Conservation (phyloP, 495 filamentous ascomycete genomes). For the Talaromyces adpressus region DNA sequence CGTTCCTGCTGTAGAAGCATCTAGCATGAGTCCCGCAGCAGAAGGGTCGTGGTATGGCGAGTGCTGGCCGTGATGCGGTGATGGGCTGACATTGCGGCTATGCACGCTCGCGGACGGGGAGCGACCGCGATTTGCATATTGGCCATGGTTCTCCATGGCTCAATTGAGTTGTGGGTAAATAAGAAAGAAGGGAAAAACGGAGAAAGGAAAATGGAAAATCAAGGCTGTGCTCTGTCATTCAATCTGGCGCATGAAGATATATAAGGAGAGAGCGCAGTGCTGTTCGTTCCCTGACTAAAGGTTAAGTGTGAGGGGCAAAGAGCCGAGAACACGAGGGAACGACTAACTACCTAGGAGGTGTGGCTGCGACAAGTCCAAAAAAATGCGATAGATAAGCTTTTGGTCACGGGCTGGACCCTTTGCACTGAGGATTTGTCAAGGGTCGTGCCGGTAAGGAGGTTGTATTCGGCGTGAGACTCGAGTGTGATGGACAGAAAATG, state of each 20-base stretch:
- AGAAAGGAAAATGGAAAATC: neutral
- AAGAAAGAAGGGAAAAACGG: neutral
- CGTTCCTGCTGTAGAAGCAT: conserved; percentile 22
- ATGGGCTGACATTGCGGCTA: conserved; percentile 37
- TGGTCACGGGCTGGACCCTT: neutral
- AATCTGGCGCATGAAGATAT: neutral
- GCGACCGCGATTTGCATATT: conserved; percentile 16
- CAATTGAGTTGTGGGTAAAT: neutral
- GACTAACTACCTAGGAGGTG: neutral
- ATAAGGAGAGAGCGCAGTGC: neutral
- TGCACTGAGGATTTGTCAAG: neutral
- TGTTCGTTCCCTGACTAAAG: neutral
- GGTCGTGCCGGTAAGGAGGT: neutral
- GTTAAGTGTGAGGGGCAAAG: neutral
- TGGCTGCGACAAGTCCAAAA: neutral
- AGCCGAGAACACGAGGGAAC: neutral
- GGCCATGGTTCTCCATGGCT: conserved; percentile 8
- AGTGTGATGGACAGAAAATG: neutral
- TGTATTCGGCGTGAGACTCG: neutral
- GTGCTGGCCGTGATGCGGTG: conserved; percentile 22
- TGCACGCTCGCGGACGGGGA: conserved; percentile 20
- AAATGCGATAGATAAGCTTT: neutral
- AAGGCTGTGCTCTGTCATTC: conserved; percentile 1
- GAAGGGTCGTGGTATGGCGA: conserved; percentile 29
- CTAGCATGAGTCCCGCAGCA: conserved; percentile 24